These are phyloP conservation scores for Candida buenavistaensis DNA, from an alignment of 1,139 yeast genomes.

Conservation along the genomic window DNA sequence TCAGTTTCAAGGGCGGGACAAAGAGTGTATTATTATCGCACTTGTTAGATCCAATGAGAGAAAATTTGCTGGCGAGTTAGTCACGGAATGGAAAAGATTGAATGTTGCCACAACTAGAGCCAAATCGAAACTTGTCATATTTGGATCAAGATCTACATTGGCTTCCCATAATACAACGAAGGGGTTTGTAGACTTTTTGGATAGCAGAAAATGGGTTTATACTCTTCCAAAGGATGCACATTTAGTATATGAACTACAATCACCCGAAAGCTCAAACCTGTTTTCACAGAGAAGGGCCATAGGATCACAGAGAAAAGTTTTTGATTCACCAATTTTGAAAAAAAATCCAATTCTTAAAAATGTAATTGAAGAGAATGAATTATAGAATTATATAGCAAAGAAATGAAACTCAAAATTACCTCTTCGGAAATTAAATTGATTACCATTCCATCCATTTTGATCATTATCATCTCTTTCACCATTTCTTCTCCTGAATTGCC, in stretches of 20 bases:
- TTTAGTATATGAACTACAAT: constrained; percentile 28
- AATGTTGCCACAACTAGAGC: constrained; percentile 96
- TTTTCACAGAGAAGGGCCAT: constrained; percentile 7
- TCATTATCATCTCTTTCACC: constrained; percentile 9
- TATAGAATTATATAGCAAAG: constrained; percentile 30
- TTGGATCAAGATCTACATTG: constrained; percentile 76
- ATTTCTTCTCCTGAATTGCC: constrained; percentile 28
- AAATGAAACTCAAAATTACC: constrained; percentile 40
- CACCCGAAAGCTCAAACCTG: constrained; percentile 7
- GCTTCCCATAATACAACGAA: constrained; percentile 54
- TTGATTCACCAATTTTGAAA: constrained; percentile 17
- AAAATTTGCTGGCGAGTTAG: constrained; percentile 70
- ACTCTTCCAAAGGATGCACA: constrained; percentile 49
- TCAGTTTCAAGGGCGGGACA: constrained; percentile 94
- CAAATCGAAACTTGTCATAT: constrained; percentile 72
- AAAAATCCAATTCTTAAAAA: constrained; percentile 26
- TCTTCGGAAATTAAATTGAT: constrained; percentile 22
- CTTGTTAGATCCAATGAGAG: constrained; percentile 77
- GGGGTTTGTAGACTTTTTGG: constrained; percentile 62
- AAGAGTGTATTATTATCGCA: constrained; percentile 84
- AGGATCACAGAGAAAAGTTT: not conserved
- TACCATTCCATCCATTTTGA: constrained; percentile 12
- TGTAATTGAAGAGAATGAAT: constrained; percentile 20
- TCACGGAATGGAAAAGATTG: constrained; percentile 87
- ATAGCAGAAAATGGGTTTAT: constrained; percentile 64